These are phyloP conservation scores for Populus simonii DNA, from an alignment of 345 rosid genomes.

Conservation along the genomic window DNA sequence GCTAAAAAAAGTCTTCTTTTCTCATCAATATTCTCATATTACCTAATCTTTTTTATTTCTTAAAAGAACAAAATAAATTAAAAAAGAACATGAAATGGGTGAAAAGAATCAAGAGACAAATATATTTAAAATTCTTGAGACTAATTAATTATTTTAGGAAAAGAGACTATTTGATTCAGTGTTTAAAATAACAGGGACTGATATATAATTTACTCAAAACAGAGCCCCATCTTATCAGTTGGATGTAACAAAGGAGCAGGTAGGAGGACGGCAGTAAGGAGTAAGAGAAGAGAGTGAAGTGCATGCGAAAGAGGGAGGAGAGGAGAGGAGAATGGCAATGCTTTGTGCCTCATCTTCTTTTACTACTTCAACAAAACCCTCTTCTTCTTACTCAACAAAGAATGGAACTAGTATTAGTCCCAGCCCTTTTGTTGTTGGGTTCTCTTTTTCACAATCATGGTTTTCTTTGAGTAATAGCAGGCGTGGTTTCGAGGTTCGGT, in stretches of 20 bases:
- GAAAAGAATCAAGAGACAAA: too few relatives aligned
- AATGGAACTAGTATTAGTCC: background rate
- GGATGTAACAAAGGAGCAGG: background rate
- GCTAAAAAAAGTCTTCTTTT: too few relatives aligned
- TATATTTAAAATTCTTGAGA: too few relatives aligned
- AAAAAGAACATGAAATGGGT: too few relatives aligned
- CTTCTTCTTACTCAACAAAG: background rate
- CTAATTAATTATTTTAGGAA: too few relatives aligned
- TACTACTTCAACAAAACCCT: background rate
- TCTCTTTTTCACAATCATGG: background rate
- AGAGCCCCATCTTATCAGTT: background rate
- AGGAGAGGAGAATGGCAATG: conserved; percentile 6
- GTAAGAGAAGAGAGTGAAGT: background rate
- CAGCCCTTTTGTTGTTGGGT: background rate
- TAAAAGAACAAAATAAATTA: too few relatives aligned
- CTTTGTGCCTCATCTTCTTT: background rate
- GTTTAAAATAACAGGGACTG: too few relatives aligned
- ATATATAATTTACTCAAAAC: background rate
- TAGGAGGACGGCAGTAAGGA: background rate
- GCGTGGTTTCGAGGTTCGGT: conserved; percentile 14
- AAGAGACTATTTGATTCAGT: too few relatives aligned
- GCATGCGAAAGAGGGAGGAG: too few relatives aligned
- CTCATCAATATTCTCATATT: too few relatives aligned
- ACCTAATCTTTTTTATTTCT: too few relatives aligned
- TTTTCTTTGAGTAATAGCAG: background rate